These are phyloP conservation scores for Ascochyta fabae DNA, from an alignment of 2,329 filamentous ascomycete species.

Conservation along the genomic window DNA sequence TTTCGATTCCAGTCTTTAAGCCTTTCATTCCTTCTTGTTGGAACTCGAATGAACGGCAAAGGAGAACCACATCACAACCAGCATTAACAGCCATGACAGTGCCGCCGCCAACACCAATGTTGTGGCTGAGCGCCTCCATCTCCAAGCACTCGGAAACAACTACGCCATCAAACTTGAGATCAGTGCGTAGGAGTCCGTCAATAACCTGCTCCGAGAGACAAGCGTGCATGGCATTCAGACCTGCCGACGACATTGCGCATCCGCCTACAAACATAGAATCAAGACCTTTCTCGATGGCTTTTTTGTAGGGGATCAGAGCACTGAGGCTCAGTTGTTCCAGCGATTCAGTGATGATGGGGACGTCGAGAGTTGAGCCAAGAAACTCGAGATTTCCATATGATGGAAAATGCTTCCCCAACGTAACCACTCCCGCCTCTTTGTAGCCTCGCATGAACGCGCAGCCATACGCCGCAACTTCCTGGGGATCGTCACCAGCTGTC, in stretches of 20 bases:
- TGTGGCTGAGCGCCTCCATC: constrained; percentile 94
- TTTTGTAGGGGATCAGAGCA: constrained; percentile 88
- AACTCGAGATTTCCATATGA: constrained; percentile 96
- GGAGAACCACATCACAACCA: constrained; percentile 87
- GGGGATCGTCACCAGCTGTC: constrained; percentile 89
- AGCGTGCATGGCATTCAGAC: constrained; percentile 94
- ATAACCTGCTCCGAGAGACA: constrained; percentile 93
- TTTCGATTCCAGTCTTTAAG: constrained; percentile 86
- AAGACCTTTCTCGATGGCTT: constrained; percentile 83
- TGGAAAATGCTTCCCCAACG: constrained; percentile 94
- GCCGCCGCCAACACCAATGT: constrained; percentile 95
- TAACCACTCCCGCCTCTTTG: constrained; percentile 86
- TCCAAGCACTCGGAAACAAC: constrained; percentile 95
- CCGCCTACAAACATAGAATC: constrained; percentile 97
- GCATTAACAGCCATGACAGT: constrained; percentile 98
- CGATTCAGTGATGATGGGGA: constrained; percentile 94
- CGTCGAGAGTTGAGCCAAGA: constrained; percentile 85
- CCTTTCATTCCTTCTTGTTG: constrained; percentile 92
- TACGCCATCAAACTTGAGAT: constrained; percentile 88
- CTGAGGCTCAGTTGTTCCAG: constrained; percentile 91
- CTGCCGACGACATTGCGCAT: constrained; percentile 88
- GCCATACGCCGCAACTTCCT: constrained; percentile 91
- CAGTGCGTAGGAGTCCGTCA: constrained; percentile 84
- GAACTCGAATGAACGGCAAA: constrained; percentile 85
- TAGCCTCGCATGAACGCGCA: constrained; percentile 92